Conservation (phyloP, 2,329 filamentous ascomycete genomes). For the Westerdykella sp. region DNA sequence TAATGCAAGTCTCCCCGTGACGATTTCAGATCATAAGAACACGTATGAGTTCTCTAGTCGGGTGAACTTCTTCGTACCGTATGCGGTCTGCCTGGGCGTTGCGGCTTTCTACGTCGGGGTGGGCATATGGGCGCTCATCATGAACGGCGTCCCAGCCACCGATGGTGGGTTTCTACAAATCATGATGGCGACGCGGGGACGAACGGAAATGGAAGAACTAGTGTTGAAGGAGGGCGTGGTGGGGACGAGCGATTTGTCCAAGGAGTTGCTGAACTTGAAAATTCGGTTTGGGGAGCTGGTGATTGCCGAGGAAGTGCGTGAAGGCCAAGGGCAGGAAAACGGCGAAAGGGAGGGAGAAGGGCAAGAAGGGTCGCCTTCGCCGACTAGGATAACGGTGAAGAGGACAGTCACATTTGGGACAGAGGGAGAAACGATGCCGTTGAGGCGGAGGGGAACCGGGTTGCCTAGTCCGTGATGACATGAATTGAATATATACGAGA, state of each 20-base stretch:
- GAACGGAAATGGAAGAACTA: constrained; percentile 6
- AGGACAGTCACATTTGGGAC: constrained; percentile 5
- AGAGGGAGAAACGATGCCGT: constrained; percentile 2
- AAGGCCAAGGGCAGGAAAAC: neutral
- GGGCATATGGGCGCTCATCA: constrained; percentile 2
- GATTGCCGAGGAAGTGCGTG: neutral
- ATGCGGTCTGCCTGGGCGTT: constrained; percentile 2
- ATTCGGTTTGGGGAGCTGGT: constrained; percentile 6
- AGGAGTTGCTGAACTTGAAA: constrained; percentile 2
- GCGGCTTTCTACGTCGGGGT: constrained; percentile 1
- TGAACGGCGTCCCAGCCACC: constrained; percentile 2
- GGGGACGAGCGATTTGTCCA: neutral
- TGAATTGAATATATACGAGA: neutral
- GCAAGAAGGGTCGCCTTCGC: neutral
- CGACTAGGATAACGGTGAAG: neutral
- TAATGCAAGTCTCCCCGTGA: neutral
- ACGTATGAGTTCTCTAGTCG: constrained; percentile 5
- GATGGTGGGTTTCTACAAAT: constrained; percentile 12
- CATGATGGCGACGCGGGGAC: constrained; percentile 8
- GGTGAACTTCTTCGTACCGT: constrained; percentile 6
- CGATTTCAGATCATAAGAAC: constrained; percentile 2
- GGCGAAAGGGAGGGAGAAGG: neutral
- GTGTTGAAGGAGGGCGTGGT: neutral
- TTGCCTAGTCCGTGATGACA: constrained; percentile 12
- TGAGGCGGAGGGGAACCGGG: constrained; percentile 6